These are phyloP conservation scores for Arctium lappa DNA, from an alignment of 129 eudicot species.

Conservation along the genomic window DNA sequence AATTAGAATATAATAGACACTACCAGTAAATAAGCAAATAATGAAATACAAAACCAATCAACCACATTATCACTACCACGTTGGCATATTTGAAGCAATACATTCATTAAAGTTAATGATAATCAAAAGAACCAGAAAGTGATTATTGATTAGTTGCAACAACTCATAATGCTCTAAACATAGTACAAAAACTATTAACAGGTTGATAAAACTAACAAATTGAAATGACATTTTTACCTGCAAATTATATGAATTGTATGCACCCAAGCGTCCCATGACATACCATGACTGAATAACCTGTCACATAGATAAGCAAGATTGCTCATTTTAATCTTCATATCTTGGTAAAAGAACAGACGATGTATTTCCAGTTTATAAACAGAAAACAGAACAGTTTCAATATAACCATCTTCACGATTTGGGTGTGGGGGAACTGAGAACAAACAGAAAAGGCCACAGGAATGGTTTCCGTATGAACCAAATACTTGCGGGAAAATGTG, in stretches of 20 bases:
- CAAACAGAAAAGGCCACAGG: not conserved
- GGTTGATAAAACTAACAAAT: not conserved
- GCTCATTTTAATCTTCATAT: not conserved
- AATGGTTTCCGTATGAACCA: not conserved
- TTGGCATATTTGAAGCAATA: no score
- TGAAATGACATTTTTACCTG: conserved; percentile 48
- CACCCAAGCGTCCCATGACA: conserved; percentile 95
- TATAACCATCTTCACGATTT: not conserved
- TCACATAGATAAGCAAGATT: conserved; percentile 14
- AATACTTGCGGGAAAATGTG: not conserved
- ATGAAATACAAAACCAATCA: not conserved
- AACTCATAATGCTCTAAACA: no score
- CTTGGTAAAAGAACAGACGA: not conserved
- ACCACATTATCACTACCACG: not conserved
- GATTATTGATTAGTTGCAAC: conserved; percentile 1
- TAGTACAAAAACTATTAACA: not conserved
- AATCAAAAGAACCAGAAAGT: not conserved
- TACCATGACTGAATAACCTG: conserved; percentile 99
- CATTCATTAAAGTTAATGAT: no score
- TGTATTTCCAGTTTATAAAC: not conserved
- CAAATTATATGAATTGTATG: conserved; percentile 75
- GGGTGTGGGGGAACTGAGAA: not conserved
- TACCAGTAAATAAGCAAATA: not conserved
- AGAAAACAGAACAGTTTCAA: not conserved
- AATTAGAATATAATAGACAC: no score